Percentiles rank a stretch among this genome's conserved stretches.
Conservation (phyloP, 1,284 basidiomycete species). For the Boletus albobrunnescens region DNA sequence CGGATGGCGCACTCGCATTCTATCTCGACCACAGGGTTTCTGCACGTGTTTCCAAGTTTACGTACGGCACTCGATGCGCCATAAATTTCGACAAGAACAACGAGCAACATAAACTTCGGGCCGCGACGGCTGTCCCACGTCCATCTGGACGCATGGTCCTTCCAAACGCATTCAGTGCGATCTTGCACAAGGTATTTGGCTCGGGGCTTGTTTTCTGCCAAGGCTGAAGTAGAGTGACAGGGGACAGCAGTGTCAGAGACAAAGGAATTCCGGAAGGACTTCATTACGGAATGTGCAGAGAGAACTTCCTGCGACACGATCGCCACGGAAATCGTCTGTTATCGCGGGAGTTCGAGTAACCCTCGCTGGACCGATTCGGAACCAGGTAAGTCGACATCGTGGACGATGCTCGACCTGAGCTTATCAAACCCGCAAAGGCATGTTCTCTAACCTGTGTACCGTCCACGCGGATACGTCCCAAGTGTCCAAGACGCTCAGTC, state of each 20-base stretch:
- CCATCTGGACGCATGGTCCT: slow-evolving; percentile 34
- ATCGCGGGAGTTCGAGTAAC: slow-evolving; percentile 36
- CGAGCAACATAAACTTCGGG: slow-evolving; percentile 32
- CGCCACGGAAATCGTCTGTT: slow-evolving; percentile 37
- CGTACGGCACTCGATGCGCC: slow-evolving; percentile 35
- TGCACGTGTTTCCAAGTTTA: slow-evolving; percentile 32
- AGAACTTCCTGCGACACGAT: slow-evolving; percentile 26
- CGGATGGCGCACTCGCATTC: slow-evolving; percentile 36
- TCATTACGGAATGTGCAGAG: slow-evolving; percentile 34
- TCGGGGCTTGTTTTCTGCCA: neutral
- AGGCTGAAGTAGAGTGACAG: slow-evolving; percentile 21
- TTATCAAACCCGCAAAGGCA: slow-evolving; percentile 30
- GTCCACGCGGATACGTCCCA: slow-evolving; percentile 40
- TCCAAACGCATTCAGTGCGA: slow-evolving; percentile 31
- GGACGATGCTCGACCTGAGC: neutral
- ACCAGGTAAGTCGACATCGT: slow-evolving; percentile 30
- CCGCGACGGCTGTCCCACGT: slow-evolving; percentile 19
- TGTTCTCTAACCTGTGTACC: slow-evolving; percentile 44
- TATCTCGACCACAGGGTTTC: slow-evolving; percentile 37
- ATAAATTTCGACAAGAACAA: slow-evolving; percentile 28
- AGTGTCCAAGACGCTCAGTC: slow-evolving; percentile 31
- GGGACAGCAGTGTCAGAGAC: slow-evolving; percentile 34
- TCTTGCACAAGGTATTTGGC: slow-evolving; percentile 33
- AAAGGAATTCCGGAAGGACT: slow-evolving; percentile 41
- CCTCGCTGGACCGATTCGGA: slow-evolving; percentile 47